Percentiles rank a stretch among this genome's conserved stretches.
phyloP scores from a whole-genome alignment of 345 rosid genomes.

The Noccaea caerulescens region DNA sequence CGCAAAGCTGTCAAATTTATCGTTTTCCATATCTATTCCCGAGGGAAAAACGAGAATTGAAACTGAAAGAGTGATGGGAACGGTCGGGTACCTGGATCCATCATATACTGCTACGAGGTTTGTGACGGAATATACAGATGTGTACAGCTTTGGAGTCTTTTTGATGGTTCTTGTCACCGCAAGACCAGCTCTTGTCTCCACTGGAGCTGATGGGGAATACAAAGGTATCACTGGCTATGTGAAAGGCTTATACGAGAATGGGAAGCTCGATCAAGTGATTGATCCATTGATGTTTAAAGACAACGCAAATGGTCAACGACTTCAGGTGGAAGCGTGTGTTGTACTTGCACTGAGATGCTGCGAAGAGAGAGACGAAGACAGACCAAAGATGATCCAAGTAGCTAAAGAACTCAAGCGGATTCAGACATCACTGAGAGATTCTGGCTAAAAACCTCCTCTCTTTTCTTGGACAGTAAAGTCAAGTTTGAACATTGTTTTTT shows the following conservation, averaged over 20 bases:
- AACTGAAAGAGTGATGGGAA: not conserved
- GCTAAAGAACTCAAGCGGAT: constrained; percentile 40
- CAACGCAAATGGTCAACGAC: constrained; percentile 11
- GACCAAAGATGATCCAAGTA: constrained; percentile 43
- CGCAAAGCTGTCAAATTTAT: constrained; percentile 4
- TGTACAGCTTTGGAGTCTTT: constrained; percentile 20
- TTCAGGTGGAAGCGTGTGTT: constrained; percentile 27
- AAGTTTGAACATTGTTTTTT: too few species aligned
- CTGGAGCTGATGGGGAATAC: not conserved
- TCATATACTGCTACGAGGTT: not conserved
- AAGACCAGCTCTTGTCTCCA: not conserved
- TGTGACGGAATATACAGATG: constrained; percentile 16
- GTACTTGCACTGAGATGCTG: constrained; percentile 35
- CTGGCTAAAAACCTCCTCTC: not conserved
- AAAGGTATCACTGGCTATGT: constrained; percentile 2
- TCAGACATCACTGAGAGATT: not conserved
- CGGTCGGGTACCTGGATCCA: not conserved
- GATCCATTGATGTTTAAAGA: constrained; percentile 17
- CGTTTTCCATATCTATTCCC: not conserved
- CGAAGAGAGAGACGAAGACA: constrained; percentile 11
- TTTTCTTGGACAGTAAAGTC: too few species aligned
- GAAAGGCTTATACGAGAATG: constrained; percentile 10
- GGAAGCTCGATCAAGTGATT: constrained; percentile 24
- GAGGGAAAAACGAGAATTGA: constrained; percentile 3
- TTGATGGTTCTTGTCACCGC: constrained; percentile 28